Base-by-base conservation (phyloP, 768 basidiomycete species). In the Amyloporia xantha region DNA sequence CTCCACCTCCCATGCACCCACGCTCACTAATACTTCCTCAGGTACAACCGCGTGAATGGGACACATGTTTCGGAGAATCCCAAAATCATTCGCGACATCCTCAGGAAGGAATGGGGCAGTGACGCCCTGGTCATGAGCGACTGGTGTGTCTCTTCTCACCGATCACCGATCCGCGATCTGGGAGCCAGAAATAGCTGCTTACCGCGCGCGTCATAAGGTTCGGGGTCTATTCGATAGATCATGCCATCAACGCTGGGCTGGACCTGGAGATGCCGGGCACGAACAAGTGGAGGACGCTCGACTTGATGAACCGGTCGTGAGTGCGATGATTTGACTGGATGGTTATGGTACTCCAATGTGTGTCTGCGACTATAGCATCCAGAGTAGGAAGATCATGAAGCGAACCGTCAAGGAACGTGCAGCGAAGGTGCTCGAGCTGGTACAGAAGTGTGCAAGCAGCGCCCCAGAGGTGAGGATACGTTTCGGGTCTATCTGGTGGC, bases 111-210 rank as follows among this genome's bases (percentile, higher is more conserved):
- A 59, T 90, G 88, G 87, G 74, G 77, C 35, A 86, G 76, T 55
- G 69, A 82, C n/a, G 83, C 84, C 2, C 65, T 80, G 68, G 70
- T 86, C 49, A 90, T 91, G 86, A 86, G 84, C 50, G 89, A 91
- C 62, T 92, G 89, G 88, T 86, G 63, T 20, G 61, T 49, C 9
- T 3, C 2, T 12, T 20, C 17, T 23, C n/a, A 40, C 25, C 40
- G 41, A 36, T 30, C 4, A 13, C 5, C 19, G 7, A 23, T 7
- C n/a, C 15, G 11, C 12, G 10, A 39, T 19, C 9, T 21, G 20
- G 20, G 9, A 39, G 6, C 9, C 30, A 33, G 9, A 7, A 15
- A 33, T 7, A 33, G 28, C 35, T 49, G 10, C 47, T 26, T n/a
- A n/a, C n/a, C n/a, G n/a, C n/a, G n/a, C 24, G 12, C 3, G n/a